Evolutionary conservation across 2,329 filamentous ascomycete genomes (phyloP).

Genomic region (Sporothrix pseudoabietina): DNA sequence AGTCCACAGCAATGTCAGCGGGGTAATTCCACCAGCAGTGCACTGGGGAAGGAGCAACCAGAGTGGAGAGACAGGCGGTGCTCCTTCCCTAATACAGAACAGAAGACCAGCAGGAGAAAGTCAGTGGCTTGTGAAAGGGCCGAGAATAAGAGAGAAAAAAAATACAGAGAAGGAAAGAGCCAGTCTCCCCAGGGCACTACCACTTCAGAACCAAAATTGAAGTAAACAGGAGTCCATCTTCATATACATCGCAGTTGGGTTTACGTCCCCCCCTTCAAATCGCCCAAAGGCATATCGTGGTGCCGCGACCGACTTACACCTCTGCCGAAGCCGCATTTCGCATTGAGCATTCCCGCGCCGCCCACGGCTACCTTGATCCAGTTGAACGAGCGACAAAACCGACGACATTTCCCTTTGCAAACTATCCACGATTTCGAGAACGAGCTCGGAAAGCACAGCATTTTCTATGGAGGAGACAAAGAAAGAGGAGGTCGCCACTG

Average conservation of each 20-base stretch:
- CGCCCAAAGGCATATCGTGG: neutral
- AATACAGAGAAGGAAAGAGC: neutral
- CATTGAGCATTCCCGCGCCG: neutral
- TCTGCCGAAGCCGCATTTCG: conserved; percentile 7
- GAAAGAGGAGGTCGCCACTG: neutral
- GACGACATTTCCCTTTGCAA: too few species aligned
- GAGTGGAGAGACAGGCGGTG: conserved; percentile 23
- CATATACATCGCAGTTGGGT: neutral
- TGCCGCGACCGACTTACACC: neutral
- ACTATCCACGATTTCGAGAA: too few species aligned
- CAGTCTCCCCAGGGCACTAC: neutral
- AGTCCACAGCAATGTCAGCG: conserved; percentile 1
- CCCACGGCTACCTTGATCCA: neutral
- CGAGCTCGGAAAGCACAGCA: neutral
- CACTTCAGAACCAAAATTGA: neutral
- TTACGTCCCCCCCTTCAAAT: neutral
- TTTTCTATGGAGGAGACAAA: neutral
- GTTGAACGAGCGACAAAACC: neutral
- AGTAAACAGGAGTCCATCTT: neutral
- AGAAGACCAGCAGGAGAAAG: neutral
- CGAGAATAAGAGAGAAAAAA: conserved; percentile 25
- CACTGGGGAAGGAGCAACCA: conserved; percentile 16
- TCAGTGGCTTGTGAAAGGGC: conserved; percentile 29
- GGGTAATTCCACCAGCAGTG: conserved; percentile 13
- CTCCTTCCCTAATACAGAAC: conserved; percentile 22